Base-by-base conservation (phyloP, 2,329 filamentous ascomycete genomes). In the Capronia coronata region DNA sequence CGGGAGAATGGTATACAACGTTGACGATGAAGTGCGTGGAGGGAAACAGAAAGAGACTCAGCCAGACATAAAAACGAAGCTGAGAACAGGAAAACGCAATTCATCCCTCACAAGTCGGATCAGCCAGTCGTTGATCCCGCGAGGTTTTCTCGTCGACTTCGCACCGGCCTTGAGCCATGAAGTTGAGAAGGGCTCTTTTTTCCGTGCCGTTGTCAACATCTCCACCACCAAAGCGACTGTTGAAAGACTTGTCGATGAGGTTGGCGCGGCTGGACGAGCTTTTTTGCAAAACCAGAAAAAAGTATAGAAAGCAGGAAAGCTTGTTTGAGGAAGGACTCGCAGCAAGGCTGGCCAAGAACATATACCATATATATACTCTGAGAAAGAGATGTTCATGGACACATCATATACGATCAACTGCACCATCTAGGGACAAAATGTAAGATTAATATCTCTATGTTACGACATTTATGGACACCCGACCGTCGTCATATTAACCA, bases 131-230 rank as follows among this genome's bases (percentile, higher is more conserved):
- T 67, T 87, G 57, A 71, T 85, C 37, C 56, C 59, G 11, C 73
- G 72, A 55, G 83, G 83, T 0, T 86, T 84, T 59, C 86, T 87
- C 82, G 71, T 85, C 54, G 83, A 84, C 64, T 83, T 75, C 68
- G 79, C 80, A 38, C 78, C 78, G 2, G 69, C 71, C 0, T 32
- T 58, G 38, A 46, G 54, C 25, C 50, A 56, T 16, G 41, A 56
- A 30, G 49, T 54, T 14, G 44, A 55, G 23, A 55, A 43, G 21
- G 55, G 56, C 30, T 67, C 64, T 34, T 86, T 86, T 59, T 84
- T 87, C 62, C 70, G 83, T 38, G 83, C 81, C 9, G 83, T 87
- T 16, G 78, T 86, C 2, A 84, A 84, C 68, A 72, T 77, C 1
- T 72, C 74, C 48, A 85, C 81, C 30, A 72, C 68, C 52, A 75